phyloP scores from a whole-genome alignment of 768 basidiomycete genomes.

The Mycena alexandri region DNA sequence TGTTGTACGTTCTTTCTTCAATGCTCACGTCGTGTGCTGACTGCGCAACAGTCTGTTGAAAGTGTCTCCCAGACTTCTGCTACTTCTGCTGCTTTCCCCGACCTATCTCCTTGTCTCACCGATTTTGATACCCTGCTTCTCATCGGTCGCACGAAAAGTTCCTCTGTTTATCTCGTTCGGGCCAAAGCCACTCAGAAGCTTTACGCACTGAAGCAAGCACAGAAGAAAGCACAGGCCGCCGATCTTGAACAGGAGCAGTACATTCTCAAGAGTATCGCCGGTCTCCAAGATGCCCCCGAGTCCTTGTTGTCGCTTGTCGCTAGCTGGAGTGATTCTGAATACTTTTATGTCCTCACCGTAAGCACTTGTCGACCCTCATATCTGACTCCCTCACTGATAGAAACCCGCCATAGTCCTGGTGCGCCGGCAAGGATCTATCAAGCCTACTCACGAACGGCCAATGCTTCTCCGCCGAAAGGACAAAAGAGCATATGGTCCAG shows the following conservation, averaged over 20 bases:
- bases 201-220: constrained; percentile 41
- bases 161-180: constrained; percentile 38
- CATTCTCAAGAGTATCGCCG: constrained; percentile 1
- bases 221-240: constrained; percentile 23
- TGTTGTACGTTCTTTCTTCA: too few species aligned
- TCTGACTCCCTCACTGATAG: background rate
- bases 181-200: constrained; percentile 28
- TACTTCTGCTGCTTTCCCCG: background rate
- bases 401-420: background rate
- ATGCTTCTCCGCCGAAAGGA: constrained; percentile 23
- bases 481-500: constrained; percentile 41
- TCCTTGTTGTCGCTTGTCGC: constrained; percentile 41
- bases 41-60: too few species aligned
- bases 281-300: background rate
- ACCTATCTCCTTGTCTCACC: background rate
- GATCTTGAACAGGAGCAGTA: background rate
- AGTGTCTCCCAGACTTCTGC: too few species aligned
- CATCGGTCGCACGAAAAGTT: background rate
- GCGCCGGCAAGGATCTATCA: constrained; percentile 40
- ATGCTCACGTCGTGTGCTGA: too few species aligned
- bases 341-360: constrained; percentile 43
- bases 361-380: background rate
- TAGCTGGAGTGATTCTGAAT: constrained; percentile 38
- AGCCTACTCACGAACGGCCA: constrained; percentile 14
- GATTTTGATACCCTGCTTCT: background rate